Base-by-base conservation (phyloP, 2,329 filamentous ascomycete genomes). In the Anthostomella pinea region DNA sequence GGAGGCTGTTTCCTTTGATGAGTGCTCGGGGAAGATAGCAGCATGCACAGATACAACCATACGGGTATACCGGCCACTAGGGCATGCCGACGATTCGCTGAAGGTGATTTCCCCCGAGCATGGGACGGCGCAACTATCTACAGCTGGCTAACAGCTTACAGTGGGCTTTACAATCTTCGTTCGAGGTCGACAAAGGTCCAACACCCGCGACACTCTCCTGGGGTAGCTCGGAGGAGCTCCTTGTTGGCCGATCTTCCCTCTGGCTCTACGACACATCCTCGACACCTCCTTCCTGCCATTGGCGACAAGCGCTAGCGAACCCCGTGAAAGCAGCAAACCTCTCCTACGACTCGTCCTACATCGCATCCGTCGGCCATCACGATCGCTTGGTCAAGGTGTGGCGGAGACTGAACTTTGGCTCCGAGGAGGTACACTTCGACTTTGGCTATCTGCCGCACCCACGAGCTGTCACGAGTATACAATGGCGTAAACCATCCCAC, bases 311-410 rank as follows among this genome's bases (percentile, higher is more conserved):
- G 26, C 70, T 97, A 6, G 83, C 90, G 3, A 89, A 77, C 54
- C 74, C 83, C 0, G 79, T 79, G 23, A 85, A 85, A 55, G 77
- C 83, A 39, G 89, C 89, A 3, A 70, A 75, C 7, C 81, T 96
- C 49, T 95, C 91, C 2, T 87, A 87, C 46, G 91, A 95, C 60
- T 90, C 87, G 9, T 82, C 83, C 14, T 81, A 95, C 43, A 87
- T 97, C 35, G 91, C 89, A 13, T 90, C 87, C 2, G 77, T 85
- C 9, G 85, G 88, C 26, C 69, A 73, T 32, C 79, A 87, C 57
- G 93, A 97, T 61, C 76, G 83, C 33, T 68, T 97, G 14, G 81
- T 95, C 49, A 97, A 98, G 65, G 77, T 97, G 52, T 98, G 94
- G 93, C 80, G 89, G 46, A 78, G 91, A 35, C 69, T 95, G 16